Base-by-base conservation (phyloP, 331 rosid species). In the Rhamnella rubrinervis region DNA sequence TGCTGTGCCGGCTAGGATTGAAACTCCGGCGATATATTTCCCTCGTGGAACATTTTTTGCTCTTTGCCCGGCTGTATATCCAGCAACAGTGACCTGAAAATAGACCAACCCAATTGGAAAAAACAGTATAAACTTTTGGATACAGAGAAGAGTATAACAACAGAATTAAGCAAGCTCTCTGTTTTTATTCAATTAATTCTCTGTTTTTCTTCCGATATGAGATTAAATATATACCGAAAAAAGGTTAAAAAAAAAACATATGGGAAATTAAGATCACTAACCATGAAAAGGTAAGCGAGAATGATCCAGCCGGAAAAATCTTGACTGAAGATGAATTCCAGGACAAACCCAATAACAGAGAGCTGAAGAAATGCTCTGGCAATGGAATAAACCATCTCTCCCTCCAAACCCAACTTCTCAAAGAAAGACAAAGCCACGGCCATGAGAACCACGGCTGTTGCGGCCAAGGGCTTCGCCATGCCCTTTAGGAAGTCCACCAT, bases 31-130 rank as follows among this genome's bases (percentile, higher is more conserved):
- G 9, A 93, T 84, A 35, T 70, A 83, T 75, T 84, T 88, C 58
- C 96, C 96, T 1, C 92, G 80, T 26, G 98, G 98, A 11, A 93
- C 88, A 39, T 91, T 96, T 68, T 89, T 87, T 1, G 98, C 97
- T 38, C 98, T 89, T 66, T 93, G 85, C 35, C 97, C 98, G 0
- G 97, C 98, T 0, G 98, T 93, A 80, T 87, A 93, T n/a, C 97
- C 98, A 0, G 98, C 97, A 5, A 93, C 80, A 1, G 83, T 70
- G 41, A 93, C 97, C 98, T 92, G 65, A 70, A 18, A 18, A 53
- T 19, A 58, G 17, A 5, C 4, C 19, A 38, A 44, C 26, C 35
- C 35, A 31, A 31, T 31, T 31, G 35, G 35, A 31, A 31, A 31
- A 31, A 31, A 4, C 35, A 31, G 5, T 31, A 31, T 6, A 31